Evolutionary conservation across 2,329 filamentous ascomycete species (phyloP).

Genomic region (Chaetoscypha palmicola): DNA sequence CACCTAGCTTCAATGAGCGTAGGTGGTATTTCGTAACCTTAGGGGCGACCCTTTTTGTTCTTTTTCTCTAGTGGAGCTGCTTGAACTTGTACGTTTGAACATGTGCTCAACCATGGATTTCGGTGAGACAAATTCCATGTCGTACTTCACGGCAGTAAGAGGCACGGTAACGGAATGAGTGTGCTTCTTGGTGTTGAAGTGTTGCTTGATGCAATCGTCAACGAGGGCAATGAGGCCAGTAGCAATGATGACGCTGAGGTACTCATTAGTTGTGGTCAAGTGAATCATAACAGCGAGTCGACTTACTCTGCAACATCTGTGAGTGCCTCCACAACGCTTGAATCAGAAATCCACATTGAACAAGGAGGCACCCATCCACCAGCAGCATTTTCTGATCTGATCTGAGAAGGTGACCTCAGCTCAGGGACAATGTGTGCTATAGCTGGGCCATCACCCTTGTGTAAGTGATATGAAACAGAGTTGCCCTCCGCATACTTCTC

Average conservation of each 20-base stretch:
- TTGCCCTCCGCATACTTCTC: slow-evolving; percentile 58
- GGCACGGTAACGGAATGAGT: slow-evolving; percentile 46
- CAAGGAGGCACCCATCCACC: slow-evolving; percentile 89
- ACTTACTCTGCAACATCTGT: slow-evolving; percentile 86
- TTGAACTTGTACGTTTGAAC: slow-evolving; percentile 44
- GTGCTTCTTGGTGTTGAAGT: slow-evolving; percentile 34
- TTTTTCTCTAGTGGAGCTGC: slow-evolving; percentile 18
- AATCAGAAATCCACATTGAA: slow-evolving; percentile 83
- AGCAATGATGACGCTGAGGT: slow-evolving; percentile 71
- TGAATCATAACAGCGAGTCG: no score
- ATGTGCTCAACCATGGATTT: slow-evolving; percentile 57
- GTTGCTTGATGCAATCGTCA: slow-evolving; percentile 76
- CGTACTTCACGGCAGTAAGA: slow-evolving; percentile 39
- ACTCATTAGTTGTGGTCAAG: slow-evolving; percentile 8
- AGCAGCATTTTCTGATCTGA: slow-evolving; percentile 62
- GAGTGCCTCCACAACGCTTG: slow-evolving; percentile 54
- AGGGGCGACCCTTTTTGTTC: slow-evolving; percentile 8
- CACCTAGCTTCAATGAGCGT: slow-evolving; percentile 1
- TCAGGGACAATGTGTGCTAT: slow-evolving; percentile 84
- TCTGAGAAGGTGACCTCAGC: slow-evolving; percentile 62
- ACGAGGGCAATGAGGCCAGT: slow-evolving; percentile 85
- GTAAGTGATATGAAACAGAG: slow-evolving; percentile 71
- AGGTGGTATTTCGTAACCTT: background rate
- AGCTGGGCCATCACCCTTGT: slow-evolving; percentile 56
- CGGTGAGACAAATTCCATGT: slow-evolving; percentile 56